These are phyloP conservation scores for Aspergillus persii DNA, from an alignment of 2,329 filamentous ascomycete species.

Conservation along the genomic window DNA sequence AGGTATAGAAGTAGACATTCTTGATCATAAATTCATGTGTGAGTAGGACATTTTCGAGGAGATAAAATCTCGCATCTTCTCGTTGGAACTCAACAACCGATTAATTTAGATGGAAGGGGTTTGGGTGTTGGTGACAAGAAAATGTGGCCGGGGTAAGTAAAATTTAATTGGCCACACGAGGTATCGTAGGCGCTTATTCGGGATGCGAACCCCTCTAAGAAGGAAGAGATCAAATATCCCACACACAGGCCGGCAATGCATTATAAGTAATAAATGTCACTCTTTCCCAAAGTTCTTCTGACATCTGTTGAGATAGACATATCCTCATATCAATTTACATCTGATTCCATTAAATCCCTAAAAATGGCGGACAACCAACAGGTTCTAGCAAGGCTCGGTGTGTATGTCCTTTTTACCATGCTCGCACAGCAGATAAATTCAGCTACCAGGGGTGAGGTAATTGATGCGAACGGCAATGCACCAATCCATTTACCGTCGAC, in stretches of 20 bases:
- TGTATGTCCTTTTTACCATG: neutral
- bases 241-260: neutral
- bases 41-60: neutral
- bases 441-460: neutral
- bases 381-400: neutral
- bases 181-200: neutral
- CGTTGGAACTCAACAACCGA: neutral
- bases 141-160: neutral
- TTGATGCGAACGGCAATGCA: too few species aligned
- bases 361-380: neutral
- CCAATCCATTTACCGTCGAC: neutral
- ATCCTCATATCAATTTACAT: neutral
- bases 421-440: neutral
- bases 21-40: neutral
- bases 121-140: neutral
- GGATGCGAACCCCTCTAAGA: neutral
- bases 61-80: neutral
- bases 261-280: neutral
- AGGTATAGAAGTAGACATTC: too few species aligned
- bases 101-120: neutral
- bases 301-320: neutral
- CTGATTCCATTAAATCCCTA: neutral
- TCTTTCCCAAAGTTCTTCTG: neutral
- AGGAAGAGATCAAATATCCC: neutral
- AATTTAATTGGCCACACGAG: neutral